Evolutionary conservation across 805 yeast species (phyloP).

Genomic region (Schizosaccharomyces octosporus): DNA sequence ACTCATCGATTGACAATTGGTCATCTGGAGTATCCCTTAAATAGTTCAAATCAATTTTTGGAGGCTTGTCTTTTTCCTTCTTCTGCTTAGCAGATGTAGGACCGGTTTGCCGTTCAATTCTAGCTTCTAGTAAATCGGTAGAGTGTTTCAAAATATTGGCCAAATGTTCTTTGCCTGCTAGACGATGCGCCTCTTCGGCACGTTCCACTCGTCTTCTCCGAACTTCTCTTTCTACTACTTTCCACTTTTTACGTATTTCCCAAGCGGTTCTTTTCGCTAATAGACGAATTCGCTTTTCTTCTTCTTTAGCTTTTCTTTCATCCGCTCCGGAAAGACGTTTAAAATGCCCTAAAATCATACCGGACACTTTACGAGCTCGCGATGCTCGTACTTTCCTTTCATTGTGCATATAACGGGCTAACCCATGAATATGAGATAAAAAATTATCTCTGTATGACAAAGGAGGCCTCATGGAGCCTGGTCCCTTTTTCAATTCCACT

Average conservation of each 20-base stretch:
- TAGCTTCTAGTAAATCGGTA: conserved; percentile 71
- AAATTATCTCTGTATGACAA: conserved; percentile 38
- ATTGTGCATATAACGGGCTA: conserved; percentile 47
- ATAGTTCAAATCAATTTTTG: conserved; percentile 9
- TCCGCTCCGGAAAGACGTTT: conserved; percentile 69
- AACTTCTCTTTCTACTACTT: conserved; percentile 45
- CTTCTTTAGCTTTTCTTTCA: conserved; percentile 52
- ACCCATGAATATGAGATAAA: conserved; percentile 45
- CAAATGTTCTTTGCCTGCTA: conserved; percentile 65
- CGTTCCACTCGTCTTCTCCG: conserved; percentile 45
- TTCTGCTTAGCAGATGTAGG: not conserved
- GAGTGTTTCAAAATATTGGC: conserved; percentile 77
- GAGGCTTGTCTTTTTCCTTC: not conserved
- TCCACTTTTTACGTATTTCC: conserved; percentile 79
- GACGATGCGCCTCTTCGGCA: conserved; percentile 46
- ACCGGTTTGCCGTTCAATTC: conserved; percentile 20
- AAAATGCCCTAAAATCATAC: conserved; percentile 67
- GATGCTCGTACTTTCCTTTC: conserved; percentile 37
- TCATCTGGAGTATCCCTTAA: conserved; percentile 17
- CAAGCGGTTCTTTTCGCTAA: conserved; percentile 62
- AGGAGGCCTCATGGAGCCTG: conserved; percentile 19
- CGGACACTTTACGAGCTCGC: conserved; percentile 48
- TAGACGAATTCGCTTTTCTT: conserved; percentile 40
- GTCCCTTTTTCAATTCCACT: conserved; percentile 19
- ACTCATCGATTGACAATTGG: conserved; percentile 29